A percentile compares a stretch with the other conserved stretches of the same genome.
Evolutionary conservation across 2,329 filamentous ascomycete genomes (phyloP).

Genomic region (Rhynchosporium agropyri): DNA sequence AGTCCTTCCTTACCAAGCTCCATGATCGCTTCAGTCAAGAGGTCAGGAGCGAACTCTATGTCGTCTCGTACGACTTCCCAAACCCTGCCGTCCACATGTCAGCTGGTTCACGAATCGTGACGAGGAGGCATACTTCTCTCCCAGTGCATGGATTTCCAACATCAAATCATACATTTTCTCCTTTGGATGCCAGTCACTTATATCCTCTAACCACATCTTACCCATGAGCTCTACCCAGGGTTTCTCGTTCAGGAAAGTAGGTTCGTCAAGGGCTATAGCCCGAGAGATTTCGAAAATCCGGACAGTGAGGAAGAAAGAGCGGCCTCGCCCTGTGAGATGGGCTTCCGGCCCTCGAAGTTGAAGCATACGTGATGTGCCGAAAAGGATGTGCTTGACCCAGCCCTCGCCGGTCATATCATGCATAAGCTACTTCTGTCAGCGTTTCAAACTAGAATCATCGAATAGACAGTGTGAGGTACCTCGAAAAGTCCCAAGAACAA

Average conservation of each 20-base stretch:
- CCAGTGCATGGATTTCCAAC: conserved; percentile 27
- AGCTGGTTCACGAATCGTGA: not conserved
- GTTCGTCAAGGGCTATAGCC: conserved; percentile 29
- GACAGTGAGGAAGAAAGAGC: conserved; percentile 33
- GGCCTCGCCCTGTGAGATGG: conserved; percentile 22
- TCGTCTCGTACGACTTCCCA: conserved; percentile 13
- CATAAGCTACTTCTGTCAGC: conserved; percentile 28
- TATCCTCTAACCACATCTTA: conserved; percentile 22
- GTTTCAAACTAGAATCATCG: not conserved
- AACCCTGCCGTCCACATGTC: not conserved
- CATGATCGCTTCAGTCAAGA: not conserved
- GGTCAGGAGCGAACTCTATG: not conserved
- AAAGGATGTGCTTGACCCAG: conserved; percentile 35
- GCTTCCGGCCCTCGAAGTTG: conserved; percentile 30
- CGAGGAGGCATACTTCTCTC: conserved; percentile 16
- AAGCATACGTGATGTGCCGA: conserved; percentile 35
- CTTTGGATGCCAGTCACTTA: conserved; percentile 30
- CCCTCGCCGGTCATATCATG: conserved; percentile 32
- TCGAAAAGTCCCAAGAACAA: conserved; percentile 36
- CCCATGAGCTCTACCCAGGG: conserved; percentile 26
- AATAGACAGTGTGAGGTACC: conserved; percentile 7
- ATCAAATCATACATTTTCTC: conserved; percentile 33
- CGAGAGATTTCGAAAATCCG: conserved; percentile 35
- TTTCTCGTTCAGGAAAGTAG: conserved; percentile 27
- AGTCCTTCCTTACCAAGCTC: conserved; percentile 25